Base-by-base conservation (phyloP, 2,329 filamentous ascomycete genomes). In the Trichocomaceae sp. region DNA sequence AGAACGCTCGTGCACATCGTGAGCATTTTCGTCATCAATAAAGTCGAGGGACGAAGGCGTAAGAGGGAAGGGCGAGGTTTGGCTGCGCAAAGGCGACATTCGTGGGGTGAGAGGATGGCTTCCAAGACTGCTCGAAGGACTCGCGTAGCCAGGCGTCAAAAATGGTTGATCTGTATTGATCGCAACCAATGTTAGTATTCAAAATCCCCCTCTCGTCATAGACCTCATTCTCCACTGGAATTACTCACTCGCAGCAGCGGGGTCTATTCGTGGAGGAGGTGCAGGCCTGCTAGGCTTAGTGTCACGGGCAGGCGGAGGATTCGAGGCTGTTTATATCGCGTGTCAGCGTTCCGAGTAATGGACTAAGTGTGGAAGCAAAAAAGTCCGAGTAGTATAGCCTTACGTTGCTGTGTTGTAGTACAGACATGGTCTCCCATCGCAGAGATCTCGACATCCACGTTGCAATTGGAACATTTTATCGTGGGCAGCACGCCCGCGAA, bases 361-460 rank as follows among this genome's bases (percentile, higher is more conserved):
- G 26, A 8, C n/a, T 17, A 4, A n/a, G 15, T 41, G n/a, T 13
- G 19, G n/a, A 20, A 12, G 17, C n/a, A n/a, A 5, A 42, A 42
- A 20, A 17, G 39, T 45, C 19, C 41, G 41, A 48, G 26, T 10
- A 29, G 52, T 51, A n/a, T n/a, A 57, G 35, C 39, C n/a, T 15
- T 57, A 22, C 63, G 58, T 56, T 70, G 74, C 46, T 70, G 70
- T 44, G 37, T 20, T 44, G 37, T 20, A 19, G 46, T 22, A 70
- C 90, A 96, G 58, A 88, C 69, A 75, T 96, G 90, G 59, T 95
- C 89, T 58, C 88, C 89, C 85, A 96, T 87, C 69, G 85, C 77
- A 41, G 87, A 86, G 62, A 96, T 93, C 66, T 91, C 86, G 57
- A 96, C 88, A 64, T 91, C 83, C 41, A 76, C 72, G 41, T 83